A percentile compares a stretch with the other conserved stretches of the same genome.
These are phyloP conservation scores for Didymosphaeria variabile DNA, from an alignment of 2,329 filamentous ascomycete species.

Conservation along the genomic window DNA sequence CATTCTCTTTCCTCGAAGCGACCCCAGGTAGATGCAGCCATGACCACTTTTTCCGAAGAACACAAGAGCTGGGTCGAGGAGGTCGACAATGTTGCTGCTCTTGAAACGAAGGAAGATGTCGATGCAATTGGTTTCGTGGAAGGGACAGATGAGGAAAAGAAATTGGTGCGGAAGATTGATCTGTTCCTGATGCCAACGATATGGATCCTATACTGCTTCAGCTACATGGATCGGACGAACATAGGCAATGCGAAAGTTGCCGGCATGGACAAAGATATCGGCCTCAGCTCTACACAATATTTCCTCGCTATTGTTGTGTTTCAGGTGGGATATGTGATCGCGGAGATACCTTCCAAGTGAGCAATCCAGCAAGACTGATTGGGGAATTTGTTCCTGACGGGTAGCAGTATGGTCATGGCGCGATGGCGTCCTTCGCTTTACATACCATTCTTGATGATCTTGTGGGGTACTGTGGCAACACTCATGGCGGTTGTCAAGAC, in stretches of 20 bases:
- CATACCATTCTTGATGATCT: constrained; percentile 31
- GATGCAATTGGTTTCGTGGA: constrained; percentile 18
- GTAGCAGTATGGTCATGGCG: constrained; percentile 31
- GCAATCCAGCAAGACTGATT: background rate
- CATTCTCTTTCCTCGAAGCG: background rate
- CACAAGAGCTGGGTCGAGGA: constrained; percentile 20
- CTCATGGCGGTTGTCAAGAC: constrained; percentile 31
- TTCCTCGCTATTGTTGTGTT: constrained; percentile 36
- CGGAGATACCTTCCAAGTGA: constrained; percentile 37
- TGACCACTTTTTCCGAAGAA: constrained; percentile 20
- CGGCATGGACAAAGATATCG: constrained; percentile 32
- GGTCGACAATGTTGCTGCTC: constrained; percentile 23
- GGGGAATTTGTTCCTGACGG: background rate
- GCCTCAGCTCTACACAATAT: constrained; percentile 62
- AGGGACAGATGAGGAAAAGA: constrained; percentile 30
- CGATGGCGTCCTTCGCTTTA: constrained; percentile 31
- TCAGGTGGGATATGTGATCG: constrained; percentile 34
- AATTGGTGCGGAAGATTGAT: constrained; percentile 34
- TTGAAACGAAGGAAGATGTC: constrained; percentile 19
- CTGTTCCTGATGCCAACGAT: constrained; percentile 37
- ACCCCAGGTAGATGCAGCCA: constrained; percentile 4
- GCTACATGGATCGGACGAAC: constrained; percentile 39
- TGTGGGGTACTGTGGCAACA: constrained; percentile 32
- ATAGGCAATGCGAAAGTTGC: constrained; percentile 55
- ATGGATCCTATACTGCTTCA: constrained; percentile 35